Base-by-base conservation (phyloP, 441 rosid species). In the Aleurites moluccanus region DNA sequence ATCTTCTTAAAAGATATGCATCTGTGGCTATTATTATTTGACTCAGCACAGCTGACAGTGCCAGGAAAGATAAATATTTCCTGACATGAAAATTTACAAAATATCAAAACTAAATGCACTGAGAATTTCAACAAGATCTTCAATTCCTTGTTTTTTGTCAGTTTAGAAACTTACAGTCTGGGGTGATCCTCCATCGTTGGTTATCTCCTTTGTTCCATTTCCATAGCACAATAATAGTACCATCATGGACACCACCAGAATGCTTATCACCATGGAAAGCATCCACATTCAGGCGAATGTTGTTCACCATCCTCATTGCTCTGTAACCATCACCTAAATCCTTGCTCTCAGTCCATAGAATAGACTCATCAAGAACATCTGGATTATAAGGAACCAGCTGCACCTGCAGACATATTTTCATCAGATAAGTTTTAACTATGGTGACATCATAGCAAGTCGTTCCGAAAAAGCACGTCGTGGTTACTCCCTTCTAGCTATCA, bases 121-220 rank as follows among this genome's bases (percentile, higher is more conserved):
- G 23, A 13, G 6, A 16, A 42, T 16, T 45, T 21, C 53, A 64
- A 63, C 27, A 28, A 20, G 7, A 50, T 52, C 56, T 52, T 7
- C 56, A 52, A 20, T 52, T 52, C n/a, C n/a, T 52, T 16, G 55
- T 64, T 16, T n/a, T 50, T 40, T 42, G 13, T 21, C 3, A 49
- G 40, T 63, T 77, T 28, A 62, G 74, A 75, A 72, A 79, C 94
- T 90, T 88, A 91, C 96, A 92, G 61, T 87, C 78, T 23, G 88
- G 91, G 62, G 38, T 75, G 69, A 92, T 88, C 88, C 82, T 92
- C 98, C 97, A 92, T 8, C 52, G 83, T 84, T 95, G 99, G 85
- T 93, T 93, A 18, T 87, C 91, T 56, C 98, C 98, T 42, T 86
- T 83, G 83, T 86, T 87, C 97, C 98, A 93, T 61, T 85, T 68